These are phyloP conservation scores for Aethionema arabicum DNA, from an alignment of 345 rosid species.

Conservation along the genomic window DNA sequence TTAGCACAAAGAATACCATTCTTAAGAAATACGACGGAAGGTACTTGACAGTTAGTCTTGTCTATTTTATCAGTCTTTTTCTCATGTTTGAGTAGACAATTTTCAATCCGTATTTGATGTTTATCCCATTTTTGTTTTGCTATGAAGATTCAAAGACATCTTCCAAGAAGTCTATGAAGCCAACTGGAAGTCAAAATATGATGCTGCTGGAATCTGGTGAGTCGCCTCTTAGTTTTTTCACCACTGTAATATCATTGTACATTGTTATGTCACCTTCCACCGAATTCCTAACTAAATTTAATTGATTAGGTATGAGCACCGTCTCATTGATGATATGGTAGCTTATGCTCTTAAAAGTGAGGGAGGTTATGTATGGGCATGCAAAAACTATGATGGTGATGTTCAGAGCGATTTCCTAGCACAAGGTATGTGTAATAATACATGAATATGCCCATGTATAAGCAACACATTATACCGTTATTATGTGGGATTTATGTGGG, in stretches of 20 bases:
- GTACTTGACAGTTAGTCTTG: constrained; percentile 37
- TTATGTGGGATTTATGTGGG: background rate
- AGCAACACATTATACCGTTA: background rate
- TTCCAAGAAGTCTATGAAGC: constrained; percentile 97
- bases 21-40: constrained; percentile 99
- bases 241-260: background rate
- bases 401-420: constrained; percentile 99
- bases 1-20: constrained; percentile 96
- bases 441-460: background rate
- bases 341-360: constrained; percentile 96
- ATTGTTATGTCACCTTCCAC: background rate
- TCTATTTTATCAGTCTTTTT: constrained; percentile 8
- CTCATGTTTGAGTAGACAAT: background rate
- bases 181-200: constrained; percentile 86
- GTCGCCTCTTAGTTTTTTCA: background rate
- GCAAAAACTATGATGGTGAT: constrained; percentile 99
- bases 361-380: constrained; percentile 99
- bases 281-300: constrained; percentile 12
- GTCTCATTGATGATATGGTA: constrained; percentile 99
- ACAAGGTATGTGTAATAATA: constrained; percentile 59
- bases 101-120: background rate
- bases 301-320: constrained; percentile 91
- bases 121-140: constrained; percentile 17
- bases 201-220: constrained; percentile 96
- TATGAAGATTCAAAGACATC: constrained; percentile 89